Conservation (phyloP, 2,329 filamentous ascomycete genomes). For the Aspergillus texensis region DNA sequence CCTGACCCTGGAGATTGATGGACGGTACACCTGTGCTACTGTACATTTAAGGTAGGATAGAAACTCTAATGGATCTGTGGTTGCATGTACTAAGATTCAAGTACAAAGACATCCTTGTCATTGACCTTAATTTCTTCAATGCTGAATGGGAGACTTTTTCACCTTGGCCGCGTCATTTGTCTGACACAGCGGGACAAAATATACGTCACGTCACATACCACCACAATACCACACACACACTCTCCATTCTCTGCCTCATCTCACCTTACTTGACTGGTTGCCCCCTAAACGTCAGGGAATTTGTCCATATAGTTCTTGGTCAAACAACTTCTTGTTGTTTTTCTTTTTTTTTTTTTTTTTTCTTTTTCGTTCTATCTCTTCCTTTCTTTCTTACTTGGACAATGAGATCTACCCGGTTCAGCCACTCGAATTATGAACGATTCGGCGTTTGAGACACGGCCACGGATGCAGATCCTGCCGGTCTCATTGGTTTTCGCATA, state of each 20-base stretch:
- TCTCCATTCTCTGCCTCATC: not conserved
- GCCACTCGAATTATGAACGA: conserved; percentile 19
- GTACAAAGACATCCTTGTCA: not conserved
- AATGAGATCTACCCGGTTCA: conserved; percentile 19
- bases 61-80: not conserved
- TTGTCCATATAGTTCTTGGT: not conserved
- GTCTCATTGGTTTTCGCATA: conserved; percentile 17
- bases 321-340: too few relatives aligned
- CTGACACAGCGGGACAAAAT: not conserved
- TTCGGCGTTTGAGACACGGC: conserved; percentile 23
- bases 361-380: not conserved
- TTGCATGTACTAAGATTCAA: not conserved
- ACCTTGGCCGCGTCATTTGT: conserved; percentile 7
- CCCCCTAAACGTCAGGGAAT: not conserved
- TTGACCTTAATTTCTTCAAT: not conserved
- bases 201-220: conserved; percentile 7
- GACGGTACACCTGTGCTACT: not conserved
- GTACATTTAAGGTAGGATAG: conserved; percentile 1
- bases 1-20: not conserved
- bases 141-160: not conserved
- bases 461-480: conserved; percentile 20
- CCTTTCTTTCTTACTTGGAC: not conserved
- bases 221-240: not conserved
- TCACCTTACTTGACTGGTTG: not conserved
- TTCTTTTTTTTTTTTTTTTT: too few relatives aligned